Evolutionary conservation across 176 grass and related monocot species (phyloP), one percentile per base, ranked within the genome.

Genomic region (Aegilops longissima): DNA sequence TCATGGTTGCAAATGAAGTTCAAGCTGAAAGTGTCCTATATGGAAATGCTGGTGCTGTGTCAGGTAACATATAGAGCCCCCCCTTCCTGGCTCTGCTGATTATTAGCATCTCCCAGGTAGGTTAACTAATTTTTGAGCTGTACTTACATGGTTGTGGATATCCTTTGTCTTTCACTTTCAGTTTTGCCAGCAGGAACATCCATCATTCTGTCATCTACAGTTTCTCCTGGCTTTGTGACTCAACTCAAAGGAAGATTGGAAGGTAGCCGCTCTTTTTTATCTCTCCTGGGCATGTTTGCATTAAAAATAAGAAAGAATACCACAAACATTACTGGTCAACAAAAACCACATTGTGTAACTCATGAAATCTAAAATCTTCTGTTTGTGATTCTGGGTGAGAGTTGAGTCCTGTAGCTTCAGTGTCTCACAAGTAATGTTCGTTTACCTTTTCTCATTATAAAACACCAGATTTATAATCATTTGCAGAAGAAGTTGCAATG

Each of bases 1-100:
- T 98, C 87, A 98, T 98, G 93, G 96, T 98, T 82, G 93, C 96
- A 92, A 98, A 92, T 94, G 93, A 98, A 90, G 52, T 85, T 90
- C 96, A 98, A 87, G 93, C 93, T 84, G 96, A 95, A 92, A 98
- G 79, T 95, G 96, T 98, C 81, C 72, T 98, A 80, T 98, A 94
- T 82, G 96, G 96, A 80, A 88, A 84, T 87, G 77, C 82, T 76
- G 91, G 91, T 84, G 91, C 96, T 73, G 82, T 98, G 49, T 87
- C 88, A 82, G 91, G 96, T 98, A 89, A 89, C 66, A 61, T 82
- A 49, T 92, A 69, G 17, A 80, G 81, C 36, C 80, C 61, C 33
- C 64, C 76, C 16, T 16, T 51, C 6, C 81, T 74, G 42, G 47
- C 39, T 72, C 70, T 78, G 33, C 44, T 58, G 9, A 78, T 31